These are phyloP conservation scores for Suillus hirtellus DNA, from an alignment of 768 basidiomycete species.

Conservation along the genomic window DNA sequence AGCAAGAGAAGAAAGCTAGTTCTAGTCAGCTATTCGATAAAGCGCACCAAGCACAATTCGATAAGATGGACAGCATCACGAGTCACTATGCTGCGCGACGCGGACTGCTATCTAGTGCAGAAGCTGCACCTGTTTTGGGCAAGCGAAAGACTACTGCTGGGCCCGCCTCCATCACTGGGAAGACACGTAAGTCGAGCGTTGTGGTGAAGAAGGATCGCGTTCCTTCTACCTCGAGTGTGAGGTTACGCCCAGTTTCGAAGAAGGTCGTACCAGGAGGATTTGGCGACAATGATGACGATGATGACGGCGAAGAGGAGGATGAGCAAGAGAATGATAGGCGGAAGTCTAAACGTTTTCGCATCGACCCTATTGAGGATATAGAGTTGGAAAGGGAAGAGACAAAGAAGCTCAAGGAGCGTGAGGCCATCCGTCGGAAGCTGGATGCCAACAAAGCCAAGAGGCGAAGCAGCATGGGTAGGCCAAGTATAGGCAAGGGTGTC, in stretches of 20 bases:
- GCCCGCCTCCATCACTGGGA: constrained; percentile 26
- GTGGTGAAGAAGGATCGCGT: constrained; percentile 31
- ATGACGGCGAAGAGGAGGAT: constrained; percentile 34
- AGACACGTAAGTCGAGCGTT: constrained; percentile 54
- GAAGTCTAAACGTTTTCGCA: constrained; percentile 45
- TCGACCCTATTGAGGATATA: constrained; percentile 35
- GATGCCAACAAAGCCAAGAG: constrained; percentile 67
- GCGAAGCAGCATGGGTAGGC: constrained; percentile 62
- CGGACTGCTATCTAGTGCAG: constrained; percentile 22
- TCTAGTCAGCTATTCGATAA: constrained; percentile 48
- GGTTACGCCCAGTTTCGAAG: constrained; percentile 18
- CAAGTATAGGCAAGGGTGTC: constrained; percentile 42
- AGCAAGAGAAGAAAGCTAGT: constrained; percentile 26
- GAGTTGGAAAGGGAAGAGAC: constrained; percentile 35
- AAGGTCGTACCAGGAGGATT: constrained; percentile 56
- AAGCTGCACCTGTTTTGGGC: constrained; percentile 18
- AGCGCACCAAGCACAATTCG: constrained; percentile 63
- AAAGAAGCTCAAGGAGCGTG: constrained; percentile 46
- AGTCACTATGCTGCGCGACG: constrained; percentile 50
- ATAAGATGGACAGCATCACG: constrained; percentile 77
- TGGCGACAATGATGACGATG: constrained; percentile 50
- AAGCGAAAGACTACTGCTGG: constrained; percentile 39
- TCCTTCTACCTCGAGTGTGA: constrained; percentile 4
- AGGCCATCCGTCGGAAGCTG: constrained; percentile 62
- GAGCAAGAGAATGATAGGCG: constrained; percentile 34